Evolutionary conservation across 2,329 filamentous ascomycete species (phyloP).

Genomic region (Penicillium frequentans): DNA sequence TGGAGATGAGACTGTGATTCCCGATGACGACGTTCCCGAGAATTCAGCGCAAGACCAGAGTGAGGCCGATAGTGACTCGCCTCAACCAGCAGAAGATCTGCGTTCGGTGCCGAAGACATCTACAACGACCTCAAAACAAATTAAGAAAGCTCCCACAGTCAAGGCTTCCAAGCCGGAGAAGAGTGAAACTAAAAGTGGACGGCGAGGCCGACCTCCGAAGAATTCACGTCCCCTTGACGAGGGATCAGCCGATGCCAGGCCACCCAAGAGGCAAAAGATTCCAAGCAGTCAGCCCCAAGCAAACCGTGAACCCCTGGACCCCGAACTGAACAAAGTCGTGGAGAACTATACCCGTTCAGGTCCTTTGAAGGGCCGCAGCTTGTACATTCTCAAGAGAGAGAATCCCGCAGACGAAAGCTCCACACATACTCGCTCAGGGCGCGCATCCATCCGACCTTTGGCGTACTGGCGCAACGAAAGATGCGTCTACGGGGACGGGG

Average conservation of each 20-base stretch:
- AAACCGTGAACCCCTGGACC: slow-evolving; percentile 29
- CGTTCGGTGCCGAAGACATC: slow-evolving; percentile 11
- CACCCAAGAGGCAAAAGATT: slow-evolving; percentile 24
- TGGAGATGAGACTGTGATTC: slow-evolving; percentile 25
- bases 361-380: slow-evolving; percentile 49
- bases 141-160: slow-evolving; percentile 14
- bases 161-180: slow-evolving; percentile 20
- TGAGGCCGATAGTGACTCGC: slow-evolving; percentile 17
- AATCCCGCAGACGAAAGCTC: slow-evolving; percentile 54
- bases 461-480: slow-evolving; percentile 86
- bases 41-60: slow-evolving; percentile 15
- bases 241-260: slow-evolving; percentile 22
- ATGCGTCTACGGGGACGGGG: slow-evolving; percentile 66
- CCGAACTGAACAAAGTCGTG: slow-evolving; percentile 43
- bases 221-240: slow-evolving; percentile 27
- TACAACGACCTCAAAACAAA: slow-evolving; percentile 17
- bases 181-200: slow-evolving; percentile 26
- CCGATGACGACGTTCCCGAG: slow-evolving; percentile 15
- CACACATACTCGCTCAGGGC: slow-evolving; percentile 72
- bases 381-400: slow-evolving; percentile 54
- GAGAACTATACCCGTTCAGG: slow-evolving; percentile 46
- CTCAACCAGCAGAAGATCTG: slow-evolving; percentile 2
- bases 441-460: slow-evolving; percentile 74
- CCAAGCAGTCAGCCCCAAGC: slow-evolving; percentile 22
- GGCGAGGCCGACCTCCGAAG: slow-evolving; percentile 30